A percentile compares a stretch with the other conserved stretches of the same genome.
Conservation (phyloP, 768 basidiomycete genomes). For the Hericium erinaceus region DNA sequence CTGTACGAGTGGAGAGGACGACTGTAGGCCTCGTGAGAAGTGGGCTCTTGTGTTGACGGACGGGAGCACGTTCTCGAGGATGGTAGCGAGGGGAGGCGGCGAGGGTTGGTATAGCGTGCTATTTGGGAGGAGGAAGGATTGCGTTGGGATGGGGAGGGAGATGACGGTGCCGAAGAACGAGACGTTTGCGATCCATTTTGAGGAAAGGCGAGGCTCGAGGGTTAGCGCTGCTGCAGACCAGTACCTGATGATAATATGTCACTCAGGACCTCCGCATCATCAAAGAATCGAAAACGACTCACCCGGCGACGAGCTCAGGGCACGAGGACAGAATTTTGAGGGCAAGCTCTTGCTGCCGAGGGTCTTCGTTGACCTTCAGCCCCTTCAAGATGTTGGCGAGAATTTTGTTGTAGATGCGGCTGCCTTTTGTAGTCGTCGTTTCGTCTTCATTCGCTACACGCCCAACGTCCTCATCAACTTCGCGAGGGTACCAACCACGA, state of each 20-base stretch:
- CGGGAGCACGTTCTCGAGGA: conserved; percentile 78
- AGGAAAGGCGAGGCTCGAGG: conserved; percentile 78
- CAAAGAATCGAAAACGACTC: conserved; percentile 14
- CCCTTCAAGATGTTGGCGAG: conserved; percentile 63
- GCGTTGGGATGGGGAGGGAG: conserved; percentile 60
- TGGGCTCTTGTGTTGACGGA: conserved; percentile 57
- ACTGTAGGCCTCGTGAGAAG: conserved; percentile 77
- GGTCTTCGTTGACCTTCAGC: conserved; percentile 84
- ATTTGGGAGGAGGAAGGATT: conserved; percentile 47
- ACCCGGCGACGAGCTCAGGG: conserved; percentile 82
- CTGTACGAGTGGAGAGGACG: conserved; percentile 66
- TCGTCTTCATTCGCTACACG: conserved; percentile 27
- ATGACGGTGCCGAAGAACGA: conserved; percentile 73
- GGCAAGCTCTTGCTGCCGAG: conserved; percentile 75
- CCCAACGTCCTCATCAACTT: conserved; percentile 35
- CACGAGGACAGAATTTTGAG: conserved; percentile 72
- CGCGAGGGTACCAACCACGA: conserved; percentile 84
- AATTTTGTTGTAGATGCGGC: conserved; percentile 74
- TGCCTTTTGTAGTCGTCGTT: conserved; percentile 24
- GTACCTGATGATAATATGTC: conserved; percentile 38
- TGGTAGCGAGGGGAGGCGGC: conserved; percentile 62
- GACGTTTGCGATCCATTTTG: conserved; percentile 88
- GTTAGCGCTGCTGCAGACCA: conserved; percentile 63
- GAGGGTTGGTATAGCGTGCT: conserved; percentile 48
- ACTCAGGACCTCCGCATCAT: not conserved